Evolutionary conservation across 225 moss, liverwort and hornwort species (phyloP).

Genomic region (Polytrichum formosum): DNA sequence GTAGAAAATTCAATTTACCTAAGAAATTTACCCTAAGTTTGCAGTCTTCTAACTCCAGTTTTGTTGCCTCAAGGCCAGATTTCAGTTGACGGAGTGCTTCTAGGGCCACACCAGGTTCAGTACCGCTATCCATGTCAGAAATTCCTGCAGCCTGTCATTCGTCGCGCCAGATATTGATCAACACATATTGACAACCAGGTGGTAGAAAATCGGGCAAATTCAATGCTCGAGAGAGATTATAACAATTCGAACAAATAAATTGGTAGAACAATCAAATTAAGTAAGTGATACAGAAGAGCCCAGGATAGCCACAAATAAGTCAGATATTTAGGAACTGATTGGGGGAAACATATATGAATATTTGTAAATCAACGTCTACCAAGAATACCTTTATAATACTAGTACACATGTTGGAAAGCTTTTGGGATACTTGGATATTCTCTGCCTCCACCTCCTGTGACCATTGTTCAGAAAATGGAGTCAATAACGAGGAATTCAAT

Average conservation of each 20-base stretch:
- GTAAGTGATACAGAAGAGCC: no score
- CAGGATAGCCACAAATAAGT: no score
- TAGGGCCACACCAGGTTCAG: conserved; percentile 56
- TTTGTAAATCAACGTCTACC: background rate
- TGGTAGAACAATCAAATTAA: no score
- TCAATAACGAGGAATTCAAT: background rate
- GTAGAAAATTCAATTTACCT: no score
- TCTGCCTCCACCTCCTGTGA: conserved; percentile 71
- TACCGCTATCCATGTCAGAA: conserved; percentile 28
- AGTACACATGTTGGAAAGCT: conserved; percentile 51
- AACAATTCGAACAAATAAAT: no score
- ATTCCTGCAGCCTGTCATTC: conserved; percentile 50
- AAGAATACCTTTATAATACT: conserved; percentile 55
- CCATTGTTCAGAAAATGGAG: conserved; percentile 1
- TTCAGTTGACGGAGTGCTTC: conserved; percentile 59
- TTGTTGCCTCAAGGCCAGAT: conserved; percentile 46
- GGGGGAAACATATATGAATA: no score
- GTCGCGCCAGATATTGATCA: background rate
- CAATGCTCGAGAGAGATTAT: no score
- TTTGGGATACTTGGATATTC: conserved; percentile 56
- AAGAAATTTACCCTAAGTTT: conserved; percentile 55
- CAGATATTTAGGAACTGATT: no score
- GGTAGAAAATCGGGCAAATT: no score
- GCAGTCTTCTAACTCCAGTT: conserved; percentile 62
- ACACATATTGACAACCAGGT: no score